Base-by-base conservation (phyloP, 1,139 yeast species). In the Geotrichum citri-aurantii region DNA sequence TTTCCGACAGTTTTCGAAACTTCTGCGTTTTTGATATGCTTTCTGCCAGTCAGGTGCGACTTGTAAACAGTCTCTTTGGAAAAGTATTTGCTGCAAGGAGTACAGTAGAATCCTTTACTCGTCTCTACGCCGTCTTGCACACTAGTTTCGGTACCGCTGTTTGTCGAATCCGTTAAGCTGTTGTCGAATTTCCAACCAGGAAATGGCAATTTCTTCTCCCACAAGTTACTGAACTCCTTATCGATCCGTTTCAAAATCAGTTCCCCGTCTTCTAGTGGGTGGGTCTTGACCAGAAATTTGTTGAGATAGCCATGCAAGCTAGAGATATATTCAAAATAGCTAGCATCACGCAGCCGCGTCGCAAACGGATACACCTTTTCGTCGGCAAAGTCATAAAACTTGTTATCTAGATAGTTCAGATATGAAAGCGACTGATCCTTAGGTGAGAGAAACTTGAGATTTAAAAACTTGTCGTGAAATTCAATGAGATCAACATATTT, bases 1-100 rank as follows among this genome's bases (percentile, higher is more conserved):
- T 57, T 50, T 21, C 27, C 48, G 10, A 37, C 55, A 7, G 53
- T 26, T 19, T 17, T 31, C 40, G 40, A 23, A 17, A 46, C 37
- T 21, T 40, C 49, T 14, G 66, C 71, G 58, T 81, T 83, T 64
- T 84, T 85, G 60, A 77, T 72, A 69, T 93, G 98, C 65, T 86
- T 87, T 68, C 88, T 88, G 0, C 97, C 96, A 1, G 68, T 65
- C 37, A 90, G 71, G 75, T 93, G 98, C 1, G 81, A 84, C 10
- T 79, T 73, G 68, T 77, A 91, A 0, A 89, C 95, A 0, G 90
- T 74, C 42, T 75, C 75, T 58, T 86, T 86, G 12, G 88, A 75
- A 69, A 90, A 91, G 40, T 69, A 60, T 66, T 83, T 87, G 46
- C 80, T 77, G 69, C 98, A 93, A 0, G 81, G 79, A 5, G 72